Percentiles rank a stretch among this genome's conserved stretches.
Evolutionary conservation across 495 filamentous ascomycete genomes (phyloP).

Genomic region (Penicillium argentinense): DNA sequence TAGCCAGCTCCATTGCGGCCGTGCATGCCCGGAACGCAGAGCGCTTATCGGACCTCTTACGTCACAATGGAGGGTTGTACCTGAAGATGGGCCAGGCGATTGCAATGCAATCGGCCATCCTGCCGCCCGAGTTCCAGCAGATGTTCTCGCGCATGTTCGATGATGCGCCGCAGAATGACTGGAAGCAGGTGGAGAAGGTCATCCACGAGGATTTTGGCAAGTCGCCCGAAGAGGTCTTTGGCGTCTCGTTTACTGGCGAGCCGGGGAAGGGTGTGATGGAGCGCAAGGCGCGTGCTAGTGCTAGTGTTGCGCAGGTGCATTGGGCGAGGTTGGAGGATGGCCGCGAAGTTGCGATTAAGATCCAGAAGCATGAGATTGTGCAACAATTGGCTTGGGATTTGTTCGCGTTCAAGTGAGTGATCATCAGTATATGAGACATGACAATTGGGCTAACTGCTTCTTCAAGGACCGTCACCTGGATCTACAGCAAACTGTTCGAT

Average conservation of each 20-base stretch:
- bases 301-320: conserved; percentile 94
- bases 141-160: conserved; percentile 98
- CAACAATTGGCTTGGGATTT: conserved; percentile 90
- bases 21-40: conserved; percentile 82
- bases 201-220: conserved; percentile 85
- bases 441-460: not conserved
- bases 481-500: conserved; percentile 81
- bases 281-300: conserved; percentile 78
- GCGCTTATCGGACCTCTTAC: conserved; percentile 73
- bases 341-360: conserved; percentile 88
- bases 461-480: conserved; percentile 65
- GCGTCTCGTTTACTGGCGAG: conserved; percentile 72
- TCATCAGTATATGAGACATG: not conserved
- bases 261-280: conserved; percentile 80
- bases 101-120: conserved; percentile 92
- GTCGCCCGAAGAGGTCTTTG: conserved; percentile 84
- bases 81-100: conserved; percentile 98
- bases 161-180: conserved; percentile 93
- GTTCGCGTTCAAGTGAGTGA: conserved; percentile 84
- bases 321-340: conserved; percentile 86
- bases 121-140: conserved; percentile 89
- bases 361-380: conserved; percentile 92
- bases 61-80: conserved; percentile 88
- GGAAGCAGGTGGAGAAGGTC: conserved; percentile 83
- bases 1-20: conserved; percentile 63